Percentiles rank a stretch among this genome's conserved stretches.
These are phyloP conservation scores for Suillus spraguei DNA, from an alignment of 768 basidiomycete species.

Conservation along the genomic window DNA sequence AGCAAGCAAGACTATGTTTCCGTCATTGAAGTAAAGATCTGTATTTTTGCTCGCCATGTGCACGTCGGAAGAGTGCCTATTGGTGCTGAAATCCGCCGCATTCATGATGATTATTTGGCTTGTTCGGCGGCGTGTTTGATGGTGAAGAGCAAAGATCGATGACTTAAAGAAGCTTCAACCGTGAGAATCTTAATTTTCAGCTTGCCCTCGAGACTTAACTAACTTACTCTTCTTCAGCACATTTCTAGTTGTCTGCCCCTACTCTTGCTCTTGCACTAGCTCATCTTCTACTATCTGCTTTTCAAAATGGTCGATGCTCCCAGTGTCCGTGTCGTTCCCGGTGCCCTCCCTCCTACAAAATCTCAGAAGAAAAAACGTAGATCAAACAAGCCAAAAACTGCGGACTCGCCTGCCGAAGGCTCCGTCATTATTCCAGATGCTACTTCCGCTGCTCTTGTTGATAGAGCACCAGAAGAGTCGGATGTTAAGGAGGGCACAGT, in stretches of 20 bases:
- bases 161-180: not conserved
- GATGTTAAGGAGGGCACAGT: slow-evolving; percentile 51
- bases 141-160: not conserved
- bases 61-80: slow-evolving; percentile 32
- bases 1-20: slow-evolving; percentile 66
- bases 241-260: not conserved
- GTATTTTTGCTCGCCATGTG: slow-evolving; percentile 43
- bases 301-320: slow-evolving; percentile 38
- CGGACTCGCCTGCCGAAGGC: slow-evolving; percentile 47
- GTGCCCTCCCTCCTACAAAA: slow-evolving; percentile 73
- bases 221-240: not conserved
- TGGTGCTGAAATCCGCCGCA: slow-evolving; percentile 49
- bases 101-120: slow-evolving; percentile 7
- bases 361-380: slow-evolving; percentile 71
- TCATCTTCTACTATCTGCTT: slow-evolving; percentile 9
- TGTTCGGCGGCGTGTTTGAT: not conserved
- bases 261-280: slow-evolving; percentile 9
- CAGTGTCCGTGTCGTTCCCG: slow-evolving; percentile 66
- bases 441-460: slow-evolving; percentile 46
- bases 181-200: slow-evolving; percentile 17
- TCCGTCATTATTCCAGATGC: slow-evolving; percentile 45
- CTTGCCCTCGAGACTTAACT: slow-evolving; percentile 9
- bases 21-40: slow-evolving; percentile 66
- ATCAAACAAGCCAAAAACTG: slow-evolving; percentile 45
- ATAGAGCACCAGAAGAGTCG: slow-evolving; percentile 49